Percentiles rank a stretch among this genome's conserved stretches.
phyloP scores from a whole-genome alignment of 2,329 filamentous ascomycete genomes.

The Botryotinia calthae region DNA sequence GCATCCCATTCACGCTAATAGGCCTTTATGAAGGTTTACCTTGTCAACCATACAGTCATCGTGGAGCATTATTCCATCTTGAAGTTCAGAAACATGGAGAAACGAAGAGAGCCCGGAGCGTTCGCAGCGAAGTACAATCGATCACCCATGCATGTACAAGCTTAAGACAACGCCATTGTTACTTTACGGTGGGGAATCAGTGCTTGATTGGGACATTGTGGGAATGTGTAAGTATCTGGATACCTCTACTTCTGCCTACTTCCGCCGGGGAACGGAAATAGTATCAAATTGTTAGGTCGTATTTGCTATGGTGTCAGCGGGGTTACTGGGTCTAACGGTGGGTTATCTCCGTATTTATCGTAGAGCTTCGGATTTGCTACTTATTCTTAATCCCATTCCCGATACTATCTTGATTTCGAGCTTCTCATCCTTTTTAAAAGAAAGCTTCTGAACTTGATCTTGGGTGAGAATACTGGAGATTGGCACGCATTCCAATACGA shows the following conservation, averaged over 20 bases:
- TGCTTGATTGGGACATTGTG: background rate
- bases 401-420: background rate
- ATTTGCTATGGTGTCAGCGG: background rate
- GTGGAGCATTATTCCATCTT: background rate
- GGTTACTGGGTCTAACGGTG: background rate
- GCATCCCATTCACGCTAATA: background rate
- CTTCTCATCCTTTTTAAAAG: background rate
- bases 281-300: background rate
- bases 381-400: background rate
- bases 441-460: background rate
- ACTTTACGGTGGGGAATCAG: background rate
- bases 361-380: background rate
- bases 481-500: background rate
- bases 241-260: fast-evolving
- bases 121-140: background rate
- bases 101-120: background rate
- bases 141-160: background rate
- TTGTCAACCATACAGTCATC: background rate
- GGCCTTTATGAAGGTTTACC: background rate
- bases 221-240: background rate
- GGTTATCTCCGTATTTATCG: background rate
- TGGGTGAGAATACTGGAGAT: background rate
- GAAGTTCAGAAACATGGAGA: background rate
- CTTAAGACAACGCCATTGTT: background rate
- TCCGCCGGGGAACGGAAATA: background rate